phyloP scores from a whole-genome alignment of 208 protist genomes.

The Giardia muris region DNA sequence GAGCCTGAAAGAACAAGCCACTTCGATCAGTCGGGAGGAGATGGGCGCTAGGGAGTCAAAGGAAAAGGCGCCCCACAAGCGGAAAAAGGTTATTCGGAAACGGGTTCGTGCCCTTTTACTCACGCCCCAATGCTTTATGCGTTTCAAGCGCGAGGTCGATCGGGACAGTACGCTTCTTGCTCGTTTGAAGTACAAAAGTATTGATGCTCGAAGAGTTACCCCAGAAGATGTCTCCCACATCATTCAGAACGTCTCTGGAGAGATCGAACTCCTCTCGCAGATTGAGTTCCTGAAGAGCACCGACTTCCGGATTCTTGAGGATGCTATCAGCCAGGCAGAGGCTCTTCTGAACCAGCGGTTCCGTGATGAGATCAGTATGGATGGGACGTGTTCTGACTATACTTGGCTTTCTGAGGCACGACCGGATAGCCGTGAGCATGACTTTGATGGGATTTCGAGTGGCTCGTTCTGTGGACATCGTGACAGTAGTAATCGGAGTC shows the following conservation, averaged over 20 bases:
- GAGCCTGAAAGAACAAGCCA: no score
- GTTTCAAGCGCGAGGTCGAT: background rate
- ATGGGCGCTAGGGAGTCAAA: no score
- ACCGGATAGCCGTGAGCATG: background rate
- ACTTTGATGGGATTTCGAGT: background rate
- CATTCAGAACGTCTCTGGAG: background rate
- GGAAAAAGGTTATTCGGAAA: background rate
- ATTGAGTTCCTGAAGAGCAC: background rate
- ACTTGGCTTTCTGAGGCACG: background rate
- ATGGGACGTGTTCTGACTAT: background rate
- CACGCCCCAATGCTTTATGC: background rate
- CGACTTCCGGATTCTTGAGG: background rate
- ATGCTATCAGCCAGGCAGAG: background rate
- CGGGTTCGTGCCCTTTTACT: background rate
- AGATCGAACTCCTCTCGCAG: background rate
- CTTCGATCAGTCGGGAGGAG: no score
- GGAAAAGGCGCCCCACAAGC: background rate
- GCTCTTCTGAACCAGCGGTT: background rate
- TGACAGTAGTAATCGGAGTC: no score
- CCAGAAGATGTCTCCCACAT: background rate
- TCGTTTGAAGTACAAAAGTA: background rate
- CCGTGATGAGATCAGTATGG: background rate
- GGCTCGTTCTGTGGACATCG: no score
- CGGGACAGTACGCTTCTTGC: background rate
- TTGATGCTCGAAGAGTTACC: background rate